Base-by-base conservation (phyloP, 345 rosid species). In the Barbarea vulgaris region DNA sequence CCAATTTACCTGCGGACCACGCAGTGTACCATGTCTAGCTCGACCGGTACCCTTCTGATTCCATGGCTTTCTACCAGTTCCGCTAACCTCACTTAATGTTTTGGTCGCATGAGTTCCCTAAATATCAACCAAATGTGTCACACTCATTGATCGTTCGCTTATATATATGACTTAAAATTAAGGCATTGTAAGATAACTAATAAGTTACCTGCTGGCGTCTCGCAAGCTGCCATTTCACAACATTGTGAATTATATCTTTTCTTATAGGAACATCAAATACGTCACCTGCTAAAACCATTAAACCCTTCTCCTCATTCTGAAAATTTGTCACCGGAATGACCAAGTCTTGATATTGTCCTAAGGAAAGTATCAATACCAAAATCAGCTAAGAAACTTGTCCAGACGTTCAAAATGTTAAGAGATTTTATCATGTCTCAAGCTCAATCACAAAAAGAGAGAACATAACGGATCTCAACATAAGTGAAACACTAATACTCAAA, bases 31-130 rank as follows among this genome's bases (percentile, higher is more conserved):
- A 50, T 91, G 98, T 81, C 98, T 84, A 46, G 99, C 98, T 81
- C 86, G 83, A 79, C 99, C 99, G 44, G 89, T 81, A 72, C 94
- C 91, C 83, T 93, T 96, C 80, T 96, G 99, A 56, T 24, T 72
- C 85, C 91, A 91, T 24, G 98, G 97, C 79, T 93, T 96, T 84
- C 84, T 85, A 33, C 99, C 97, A 61, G 99, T 96, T 67, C 98
- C 96, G 59, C 97, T 89, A 73, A 96, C 97, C 82, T 96, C 98
- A 75, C 96, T 88, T 54, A 93, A 67, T 44, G 97, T 89, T 90
- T 93, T 93, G 61, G 98, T 91, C 52, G 97, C 93, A 84, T 95
- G 98, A 17, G 98, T 88, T 72, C 96, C 97, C 97, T 93, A 83
- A 62, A 21, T 24, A 67, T 50, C 17, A 28, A 37, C 53, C 31